phyloP scores from a whole-genome alignment of 192 early-diverging fungal species.

The Coemansia sp. region DNA sequence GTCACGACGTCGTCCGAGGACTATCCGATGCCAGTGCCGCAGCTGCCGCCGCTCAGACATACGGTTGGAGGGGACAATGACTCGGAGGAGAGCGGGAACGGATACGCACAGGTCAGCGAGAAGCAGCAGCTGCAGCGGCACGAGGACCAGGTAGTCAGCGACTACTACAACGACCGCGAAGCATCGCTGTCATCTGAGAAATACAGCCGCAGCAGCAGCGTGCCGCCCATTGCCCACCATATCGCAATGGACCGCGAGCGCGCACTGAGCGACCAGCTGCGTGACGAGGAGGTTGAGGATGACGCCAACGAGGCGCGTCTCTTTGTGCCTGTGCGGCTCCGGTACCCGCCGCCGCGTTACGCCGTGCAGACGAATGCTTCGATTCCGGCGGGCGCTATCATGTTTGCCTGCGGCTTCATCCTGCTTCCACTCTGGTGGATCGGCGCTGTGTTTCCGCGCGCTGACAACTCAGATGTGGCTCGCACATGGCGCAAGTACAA shows the following conservation, averaged over 20 bases:
- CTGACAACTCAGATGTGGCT: constrained; percentile 24
- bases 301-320: constrained; percentile 49
- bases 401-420: constrained; percentile 49
- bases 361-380: constrained; percentile 12
- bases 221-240: not conserved
- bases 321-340: constrained; percentile 38
- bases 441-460: constrained; percentile 44
- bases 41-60: constrained; percentile 3
- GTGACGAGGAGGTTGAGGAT: constrained; percentile 50
- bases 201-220: not conserved
- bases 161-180: not conserved
- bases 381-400: constrained; percentile 35
- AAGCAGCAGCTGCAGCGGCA: constrained; percentile 1
- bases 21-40: constrained; percentile 17
- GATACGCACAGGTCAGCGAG: not conserved
- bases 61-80: constrained; percentile 18
- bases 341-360: constrained; percentile 47
- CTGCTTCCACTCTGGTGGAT: constrained; percentile 55
- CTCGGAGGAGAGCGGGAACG: constrained; percentile 1
- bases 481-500: constrained; percentile 56
- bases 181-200: not conserved
- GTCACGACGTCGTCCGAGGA: constrained; percentile 23
- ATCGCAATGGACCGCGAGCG: not conserved
- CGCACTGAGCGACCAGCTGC: constrained; percentile 28
- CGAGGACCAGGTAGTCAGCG: not conserved